Percentiles rank a stretch among this genome's conserved stretches.
These are phyloP conservation scores for Verticillium zaregamsianum DNA, from an alignment of 2,329 filamentous ascomycete genomes.

Conservation along the genomic window DNA sequence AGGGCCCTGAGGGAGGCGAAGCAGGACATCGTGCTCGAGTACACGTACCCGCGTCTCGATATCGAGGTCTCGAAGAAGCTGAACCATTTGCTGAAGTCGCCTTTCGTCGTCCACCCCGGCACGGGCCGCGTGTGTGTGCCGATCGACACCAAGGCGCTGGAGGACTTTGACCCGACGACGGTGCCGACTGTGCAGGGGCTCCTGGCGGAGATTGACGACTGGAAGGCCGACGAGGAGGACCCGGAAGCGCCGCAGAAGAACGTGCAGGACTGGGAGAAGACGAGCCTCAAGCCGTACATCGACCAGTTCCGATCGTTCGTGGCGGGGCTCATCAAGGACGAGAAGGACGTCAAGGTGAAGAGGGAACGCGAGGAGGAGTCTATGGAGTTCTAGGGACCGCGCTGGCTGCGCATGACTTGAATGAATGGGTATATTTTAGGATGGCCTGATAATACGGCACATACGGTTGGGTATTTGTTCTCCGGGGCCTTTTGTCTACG, in stretches of 20 bases:
- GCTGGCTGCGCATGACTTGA: constrained; percentile 7
- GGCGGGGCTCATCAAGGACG: constrained; percentile 71
- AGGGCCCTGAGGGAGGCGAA: constrained; percentile 80
- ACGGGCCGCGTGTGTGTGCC: constrained; percentile 94
- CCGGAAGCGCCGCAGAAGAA: constrained; percentile 32
- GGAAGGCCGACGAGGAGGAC: constrained; percentile 48
- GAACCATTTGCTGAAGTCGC: constrained; percentile 95
- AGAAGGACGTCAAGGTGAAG: constrained; percentile 52
- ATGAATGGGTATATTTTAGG: constrained; percentile 5
- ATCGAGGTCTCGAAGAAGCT: constrained; percentile 96
- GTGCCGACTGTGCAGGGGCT: constrained; percentile 89
- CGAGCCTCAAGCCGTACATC: constrained; percentile 85
- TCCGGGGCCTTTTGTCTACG: not conserved
- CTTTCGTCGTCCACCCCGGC: constrained; percentile 93
- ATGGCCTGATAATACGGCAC: not conserved
- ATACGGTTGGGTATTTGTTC: not conserved
- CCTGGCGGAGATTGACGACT: constrained; percentile 80
- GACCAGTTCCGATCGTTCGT: constrained; percentile 87
- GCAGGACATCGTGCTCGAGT: constrained; percentile 93
- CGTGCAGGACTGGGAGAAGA: constrained; percentile 92
- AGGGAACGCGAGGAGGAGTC: constrained; percentile 45
- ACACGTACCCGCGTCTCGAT: constrained; percentile 95
- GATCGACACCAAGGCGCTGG: constrained; percentile 70
- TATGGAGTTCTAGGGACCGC: constrained; percentile 43
- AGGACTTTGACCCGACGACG: constrained; percentile 78